Base-by-base conservation (phyloP, 768 basidiomycete genomes). In the Phlegmacium glaucopus region DNA sequence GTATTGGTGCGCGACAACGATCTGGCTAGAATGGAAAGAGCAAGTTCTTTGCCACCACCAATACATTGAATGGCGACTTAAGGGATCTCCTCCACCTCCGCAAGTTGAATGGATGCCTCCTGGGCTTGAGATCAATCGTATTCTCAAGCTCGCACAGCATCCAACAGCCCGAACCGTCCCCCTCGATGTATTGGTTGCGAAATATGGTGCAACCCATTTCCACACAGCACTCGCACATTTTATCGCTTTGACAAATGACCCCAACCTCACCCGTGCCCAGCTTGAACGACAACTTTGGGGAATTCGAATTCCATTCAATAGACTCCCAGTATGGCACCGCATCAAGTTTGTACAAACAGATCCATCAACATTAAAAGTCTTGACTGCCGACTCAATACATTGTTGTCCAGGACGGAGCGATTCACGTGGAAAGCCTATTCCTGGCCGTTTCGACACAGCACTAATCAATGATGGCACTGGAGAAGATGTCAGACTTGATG, bases 11-110 rank as follows among this genome's bases (percentile, higher is more conserved):
- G n/a, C n/a, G n/a, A n/a, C n/a, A n/a, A n/a, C n/a, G n/a, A n/a
- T n/a, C n/a, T 72, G 68, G 68, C 57, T 77, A 0, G 54, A 63
- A 12, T 53, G 63, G 3, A 59, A 64, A 16, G 72, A 75, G 44
- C 62, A 67, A 7, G 53, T 75, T 5, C 26, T 50, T 10, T 51
- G 49, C 1, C 64, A 64, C 35, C 16, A 49, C 2, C 43, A 60
- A 2, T 72, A 51, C 39, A 66, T 61, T 44, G 44, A 1, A 37
- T 58, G 4, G 48, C 46, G 32, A 18, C 36, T 44, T 13, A 10
- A 30, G 32, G 13, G 22, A 17, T 9, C 26, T 15, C 9, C 30
- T 28, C 25, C 45, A 26, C 25, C 25, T 29, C 26, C 30, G 9
- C 10, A 37, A 16, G 26, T 47, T 22, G 16, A 39, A 11, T 41